Conservation (phyloP, 139 green algal genomes). For the Penium margaritaceum region DNA sequence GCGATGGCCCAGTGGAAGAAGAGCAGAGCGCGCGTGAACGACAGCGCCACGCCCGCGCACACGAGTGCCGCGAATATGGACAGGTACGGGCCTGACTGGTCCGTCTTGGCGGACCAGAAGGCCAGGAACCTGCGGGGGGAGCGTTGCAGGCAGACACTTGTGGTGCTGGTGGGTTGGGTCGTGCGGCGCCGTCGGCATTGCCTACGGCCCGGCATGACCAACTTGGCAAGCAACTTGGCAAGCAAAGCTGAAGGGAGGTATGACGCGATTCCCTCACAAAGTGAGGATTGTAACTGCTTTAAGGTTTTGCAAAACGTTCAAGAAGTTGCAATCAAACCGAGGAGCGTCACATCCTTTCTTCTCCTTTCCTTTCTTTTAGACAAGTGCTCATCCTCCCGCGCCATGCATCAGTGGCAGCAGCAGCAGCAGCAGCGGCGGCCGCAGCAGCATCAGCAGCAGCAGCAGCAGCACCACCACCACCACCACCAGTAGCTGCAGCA, state of each 20-base stretch:
- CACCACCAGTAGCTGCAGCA: too few relatives aligned
- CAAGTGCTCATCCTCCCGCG: too few relatives aligned
- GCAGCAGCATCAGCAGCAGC: too few relatives aligned
- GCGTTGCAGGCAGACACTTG: too few relatives aligned
- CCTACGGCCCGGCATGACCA: not conserved
- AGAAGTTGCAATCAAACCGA: too few relatives aligned
- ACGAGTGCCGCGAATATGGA: not conserved
- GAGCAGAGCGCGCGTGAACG: not conserved
- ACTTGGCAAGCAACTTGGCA: not conserved
- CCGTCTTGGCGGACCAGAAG: not conserved
- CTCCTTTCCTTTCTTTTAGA: too few relatives aligned
- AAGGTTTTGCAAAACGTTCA: too few relatives aligned
- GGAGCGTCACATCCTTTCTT: too few relatives aligned
- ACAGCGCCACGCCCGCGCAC: not conserved
- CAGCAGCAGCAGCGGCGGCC: too few relatives aligned
- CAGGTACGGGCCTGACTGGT: not conserved
- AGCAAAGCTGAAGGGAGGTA: not conserved
- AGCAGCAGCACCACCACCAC: too few relatives aligned
- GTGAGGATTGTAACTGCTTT: too few relatives aligned
- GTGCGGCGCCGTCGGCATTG: not conserved
- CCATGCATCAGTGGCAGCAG: too few relatives aligned
- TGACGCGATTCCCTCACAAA: not conserved
- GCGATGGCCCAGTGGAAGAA: not conserved
- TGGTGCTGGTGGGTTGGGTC: not conserved
- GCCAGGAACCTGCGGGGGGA: not conserved